Evolutionary conservation across 2,329 filamentous ascomycete species (phyloP).

Genomic region (Tothia fuscella): DNA sequence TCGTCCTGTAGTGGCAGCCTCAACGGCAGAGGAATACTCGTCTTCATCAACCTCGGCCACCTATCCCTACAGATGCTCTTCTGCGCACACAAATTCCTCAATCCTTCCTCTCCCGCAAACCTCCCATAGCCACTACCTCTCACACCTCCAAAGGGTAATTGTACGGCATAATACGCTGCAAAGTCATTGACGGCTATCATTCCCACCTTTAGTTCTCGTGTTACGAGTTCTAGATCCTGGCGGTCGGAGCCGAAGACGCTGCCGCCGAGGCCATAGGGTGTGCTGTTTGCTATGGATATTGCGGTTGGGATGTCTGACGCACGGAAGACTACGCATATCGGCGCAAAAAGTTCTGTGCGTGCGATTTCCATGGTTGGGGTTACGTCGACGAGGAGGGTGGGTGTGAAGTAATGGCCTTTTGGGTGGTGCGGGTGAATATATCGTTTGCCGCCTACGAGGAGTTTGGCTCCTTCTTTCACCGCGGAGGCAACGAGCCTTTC

Average conservation of each 20-base stretch:
- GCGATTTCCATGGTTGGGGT: constrained; percentile 77
- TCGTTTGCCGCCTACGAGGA: constrained; percentile 68
- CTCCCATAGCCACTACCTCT: constrained; percentile 79
- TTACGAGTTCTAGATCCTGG: constrained; percentile 50
- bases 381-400: constrained; percentile 85
- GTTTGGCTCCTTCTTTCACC: constrained; percentile 62
- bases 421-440: constrained; percentile 61
- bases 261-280: constrained; percentile 74
- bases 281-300: constrained; percentile 70
- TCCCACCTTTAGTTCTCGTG: constrained; percentile 60
- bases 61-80: constrained; percentile 80
- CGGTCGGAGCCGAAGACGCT: constrained; percentile 67
- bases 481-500: constrained; percentile 69
- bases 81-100: constrained; percentile 72
- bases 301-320: constrained; percentile 54
- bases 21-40: constrained; percentile 66
- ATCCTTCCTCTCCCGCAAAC: constrained; percentile 82
- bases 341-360: constrained; percentile 83
- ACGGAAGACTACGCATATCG: constrained; percentile 76
- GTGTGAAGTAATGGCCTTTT: constrained; percentile 79
- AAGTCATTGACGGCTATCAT: constrained; percentile 98
- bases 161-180: constrained; percentile 81
- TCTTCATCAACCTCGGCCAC: constrained; percentile 45
- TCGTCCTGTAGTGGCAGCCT: constrained; percentile 59
- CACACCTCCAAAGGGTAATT: constrained; percentile 88